Percentiles rank a stretch among this genome's conserved stretches.
phyloP scores from a whole-genome alignment of 345 rosid species.

The Cardamine chenopodiifolia region DNA sequence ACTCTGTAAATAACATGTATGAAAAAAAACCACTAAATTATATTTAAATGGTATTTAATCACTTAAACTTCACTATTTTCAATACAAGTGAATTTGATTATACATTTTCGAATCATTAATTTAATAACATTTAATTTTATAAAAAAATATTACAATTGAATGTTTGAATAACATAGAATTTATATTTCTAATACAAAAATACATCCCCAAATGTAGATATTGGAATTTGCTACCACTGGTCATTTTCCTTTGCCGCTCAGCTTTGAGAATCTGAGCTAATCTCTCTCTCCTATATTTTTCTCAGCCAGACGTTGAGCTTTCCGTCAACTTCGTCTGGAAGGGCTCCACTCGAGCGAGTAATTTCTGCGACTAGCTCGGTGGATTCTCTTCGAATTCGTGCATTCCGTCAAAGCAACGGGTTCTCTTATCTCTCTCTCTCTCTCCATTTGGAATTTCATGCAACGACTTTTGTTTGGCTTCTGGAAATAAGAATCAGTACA shows the following conservation, averaged over 20 bases:
- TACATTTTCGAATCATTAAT: too few relatives aligned
- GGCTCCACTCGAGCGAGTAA: neutral
- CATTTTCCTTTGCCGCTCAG: neutral
- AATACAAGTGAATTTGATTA: too few relatives aligned
- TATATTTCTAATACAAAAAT: too few relatives aligned
- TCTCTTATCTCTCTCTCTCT: neutral
- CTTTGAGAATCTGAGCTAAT: neutral
- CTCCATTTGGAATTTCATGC: neutral
- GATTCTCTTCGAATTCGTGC: neutral
- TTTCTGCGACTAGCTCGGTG: conserved; percentile 11
- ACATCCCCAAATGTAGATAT: too few relatives aligned
- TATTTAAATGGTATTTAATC: too few relatives aligned
- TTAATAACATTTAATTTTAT: too few relatives aligned
- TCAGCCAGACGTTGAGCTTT: conserved; percentile 1
- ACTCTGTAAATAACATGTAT: too few relatives aligned
- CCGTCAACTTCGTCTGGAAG: neutral
- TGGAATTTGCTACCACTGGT: too few relatives aligned
- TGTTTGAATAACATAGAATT: too few relatives aligned
- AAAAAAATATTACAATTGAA: too few relatives aligned
- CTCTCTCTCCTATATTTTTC: neutral
- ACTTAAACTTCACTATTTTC: too few relatives aligned
- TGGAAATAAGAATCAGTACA: conserved; percentile 2
- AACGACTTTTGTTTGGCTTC: conserved; percentile 10
- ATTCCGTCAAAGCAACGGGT: neutral
- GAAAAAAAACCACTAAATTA: too few relatives aligned